Base-by-base conservation (phyloP, 768 basidiomycete species). In the Clitopilus passeckerianus region DNA sequence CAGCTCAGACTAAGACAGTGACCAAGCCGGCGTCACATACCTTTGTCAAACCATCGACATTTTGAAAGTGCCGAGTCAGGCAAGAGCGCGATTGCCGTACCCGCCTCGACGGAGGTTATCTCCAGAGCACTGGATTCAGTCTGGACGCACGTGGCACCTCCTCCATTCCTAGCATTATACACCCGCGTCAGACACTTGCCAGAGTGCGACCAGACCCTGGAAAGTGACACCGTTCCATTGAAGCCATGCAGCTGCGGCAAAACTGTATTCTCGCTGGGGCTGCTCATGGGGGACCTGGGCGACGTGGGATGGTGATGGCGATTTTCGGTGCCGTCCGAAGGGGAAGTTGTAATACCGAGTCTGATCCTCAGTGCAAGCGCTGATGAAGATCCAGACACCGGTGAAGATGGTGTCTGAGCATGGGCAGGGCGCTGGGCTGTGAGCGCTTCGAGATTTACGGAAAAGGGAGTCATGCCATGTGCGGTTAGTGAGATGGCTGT, bases 11-110 rank as follows among this genome's bases (percentile, higher is more conserved):
- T 52, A 52, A 60, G 34, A 60, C 54, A 59, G 61, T 53, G 34
- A 63, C 22, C 60, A 58, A 53, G 59, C 60, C 50, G 57, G 56
- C 35, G 22, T 43, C 5, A 80, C 88, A 70, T 67, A 90, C 89
- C 73, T 61, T 80, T 71, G 68, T 87, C 86, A 62, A 87, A 76
- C 89, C 88, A 89, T 60, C 86, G 81, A 71, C 89, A 89, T 60
- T 83, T 77, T 66, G 70, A 83, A 54, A 92, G 74, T 15, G 77
- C 71, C 20, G 89, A 89, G 60, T 90, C 88, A 44, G 90, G 89
- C 53, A 91, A 75, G 58, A 79, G 70, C 56, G 83, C 80, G 62
- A 82, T 79, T 1, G 82, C 77, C 44, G 74, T 78, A 56, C 83
- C 80, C 61, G 81, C 68, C 56, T 80, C 77, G 61, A 77, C 77